A percentile compares a stretch with the other conserved stretches of the same genome.
Evolutionary conservation across 306 rosid genomes (phyloP).

Genomic region (Purshia tridentata): DNA sequence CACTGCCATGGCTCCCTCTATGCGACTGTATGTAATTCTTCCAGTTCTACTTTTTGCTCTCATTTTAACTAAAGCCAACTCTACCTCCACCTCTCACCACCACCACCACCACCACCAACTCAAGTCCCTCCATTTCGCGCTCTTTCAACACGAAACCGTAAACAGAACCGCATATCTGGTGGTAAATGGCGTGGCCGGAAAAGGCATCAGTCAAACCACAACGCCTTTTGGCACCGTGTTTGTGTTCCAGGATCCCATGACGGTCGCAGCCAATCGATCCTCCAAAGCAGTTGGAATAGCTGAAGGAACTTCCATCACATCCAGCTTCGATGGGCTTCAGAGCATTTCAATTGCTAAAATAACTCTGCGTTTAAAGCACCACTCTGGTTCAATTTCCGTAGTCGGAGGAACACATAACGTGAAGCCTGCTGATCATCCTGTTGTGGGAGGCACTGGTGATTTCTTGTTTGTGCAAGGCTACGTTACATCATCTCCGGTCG

Average conservation of each 20-base stretch:
- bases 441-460: conserved; percentile 77
- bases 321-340: conserved; percentile 61
- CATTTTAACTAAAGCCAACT: conserved; percentile 16
- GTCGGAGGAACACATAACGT: conserved; percentile 57
- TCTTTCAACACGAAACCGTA: conserved; percentile 67
- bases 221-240: conserved; percentile 66
- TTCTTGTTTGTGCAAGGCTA: conserved; percentile 75
- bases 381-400: conserved; percentile 54
- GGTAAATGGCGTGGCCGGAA: conserved; percentile 50
- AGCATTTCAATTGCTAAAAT: conserved; percentile 63
- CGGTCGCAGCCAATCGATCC: conserved; percentile 34
- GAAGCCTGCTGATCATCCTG: conserved; percentile 53
- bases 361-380: conserved; percentile 46
- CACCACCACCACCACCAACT: conserved; percentile 28
- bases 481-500: conserved; percentile 56
- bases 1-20: conserved; percentile 30
- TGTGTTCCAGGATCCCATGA: conserved; percentile 65
- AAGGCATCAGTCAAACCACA: conserved; percentile 41
- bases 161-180: conserved; percentile 68
- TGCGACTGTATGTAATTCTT: conserved; percentile 2
- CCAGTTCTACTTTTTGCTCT: conserved; percentile 16
- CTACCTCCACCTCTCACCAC: conserved; percentile 16
- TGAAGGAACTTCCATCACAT: conserved; percentile 65
- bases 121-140: conserved; percentile 62
- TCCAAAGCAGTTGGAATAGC: conserved; percentile 57